A percentile compares a stretch with the other conserved stretches of the same genome.
These are phyloP conservation scores for Phytopythium boreale DNA, from an alignment of 352 stramenopile species.

Conservation along the genomic window DNA sequence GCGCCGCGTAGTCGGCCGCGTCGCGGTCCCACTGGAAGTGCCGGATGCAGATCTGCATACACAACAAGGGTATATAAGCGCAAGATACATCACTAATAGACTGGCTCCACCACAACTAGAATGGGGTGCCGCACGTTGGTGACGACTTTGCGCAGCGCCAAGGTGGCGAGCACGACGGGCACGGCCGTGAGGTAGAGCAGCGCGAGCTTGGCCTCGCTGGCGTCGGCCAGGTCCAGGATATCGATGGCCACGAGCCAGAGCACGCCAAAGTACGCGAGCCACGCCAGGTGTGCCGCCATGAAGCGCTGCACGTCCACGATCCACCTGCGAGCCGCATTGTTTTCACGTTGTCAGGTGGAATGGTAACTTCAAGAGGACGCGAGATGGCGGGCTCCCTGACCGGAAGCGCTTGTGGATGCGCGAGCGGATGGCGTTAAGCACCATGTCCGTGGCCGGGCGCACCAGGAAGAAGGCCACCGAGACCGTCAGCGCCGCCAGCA, in stretches of 20 bases:
- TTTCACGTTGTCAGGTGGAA: too few species aligned
- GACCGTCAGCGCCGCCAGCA: slow-evolving; percentile 37
- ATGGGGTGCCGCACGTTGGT: slow-evolving; percentile 48
- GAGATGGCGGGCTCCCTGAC: slow-evolving; percentile 12
- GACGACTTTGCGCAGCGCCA: slow-evolving; percentile 72
- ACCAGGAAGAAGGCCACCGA: slow-evolving; percentile 55
- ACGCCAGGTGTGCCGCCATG: slow-evolving; percentile 76
- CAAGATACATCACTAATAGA: neutral
- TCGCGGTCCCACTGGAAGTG: slow-evolving; percentile 77
- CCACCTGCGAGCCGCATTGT: slow-evolving; percentile 31
- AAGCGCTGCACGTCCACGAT: slow-evolving; percentile 77
- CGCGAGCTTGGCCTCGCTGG: slow-evolving; percentile 44
- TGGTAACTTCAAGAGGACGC: neutral
- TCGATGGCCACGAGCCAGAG: slow-evolving; percentile 49
- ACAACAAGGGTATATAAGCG: neutral
- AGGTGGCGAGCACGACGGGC: slow-evolving; percentile 68
- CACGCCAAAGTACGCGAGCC: slow-evolving; percentile 48
- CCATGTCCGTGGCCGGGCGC: slow-evolving; percentile 39
- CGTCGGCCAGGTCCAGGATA: slow-evolving; percentile 51
- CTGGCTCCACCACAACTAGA: slow-evolving; percentile 1
- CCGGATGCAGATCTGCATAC: slow-evolving; percentile 56
- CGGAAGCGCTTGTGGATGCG: slow-evolving; percentile 64
- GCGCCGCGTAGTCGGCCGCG: slow-evolving; percentile 60
- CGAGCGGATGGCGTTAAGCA: slow-evolving; percentile 47
- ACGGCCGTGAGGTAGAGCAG: slow-evolving; percentile 60